These are phyloP conservation scores for Rhodotorula sp. DNA, from an alignment of 1,284 basidiomycete genomes.

Conservation along the genomic window DNA sequence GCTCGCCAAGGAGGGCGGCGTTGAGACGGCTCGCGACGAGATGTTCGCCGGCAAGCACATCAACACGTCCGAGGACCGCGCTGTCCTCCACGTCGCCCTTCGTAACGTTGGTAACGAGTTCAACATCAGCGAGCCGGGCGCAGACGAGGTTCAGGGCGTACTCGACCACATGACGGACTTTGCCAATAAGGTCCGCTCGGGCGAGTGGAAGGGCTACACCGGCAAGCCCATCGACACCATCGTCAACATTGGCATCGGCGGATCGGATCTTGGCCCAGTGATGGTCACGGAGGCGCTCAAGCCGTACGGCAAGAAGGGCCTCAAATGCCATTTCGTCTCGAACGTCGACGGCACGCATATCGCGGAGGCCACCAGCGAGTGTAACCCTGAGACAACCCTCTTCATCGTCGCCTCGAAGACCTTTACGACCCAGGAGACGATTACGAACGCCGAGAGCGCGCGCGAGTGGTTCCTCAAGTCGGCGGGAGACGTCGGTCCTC, in stretches of 20 bases:
- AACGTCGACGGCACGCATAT: constrained; percentile 99
- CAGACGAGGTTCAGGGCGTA: constrained; percentile 77
- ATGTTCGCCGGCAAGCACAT: constrained; percentile 97
- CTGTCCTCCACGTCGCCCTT: constrained; percentile 91
- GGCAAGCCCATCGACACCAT: constrained; percentile 91
- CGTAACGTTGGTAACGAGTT: constrained; percentile 71
- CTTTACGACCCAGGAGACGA: constrained; percentile 99
- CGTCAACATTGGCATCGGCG: constrained; percentile 98
- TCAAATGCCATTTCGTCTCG: constrained; percentile 86
- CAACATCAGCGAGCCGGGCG: constrained; percentile 74
- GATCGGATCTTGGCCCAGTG: constrained; percentile 94
- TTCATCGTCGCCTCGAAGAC: constrained; percentile 99
- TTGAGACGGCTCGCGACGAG: constrained; percentile 81
- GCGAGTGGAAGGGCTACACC: constrained; percentile 93
- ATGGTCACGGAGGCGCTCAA: constrained; percentile 99
- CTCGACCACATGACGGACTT: constrained; percentile 90
- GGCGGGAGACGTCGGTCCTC: constrained; percentile 65
- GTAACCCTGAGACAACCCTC: constrained; percentile 88
- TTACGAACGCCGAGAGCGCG: constrained; percentile 94
- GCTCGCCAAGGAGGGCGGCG: constrained; percentile 79
- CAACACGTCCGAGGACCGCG: constrained; percentile 95
- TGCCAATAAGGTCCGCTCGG: constrained; percentile 77
- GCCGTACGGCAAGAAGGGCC: constrained; percentile 83
- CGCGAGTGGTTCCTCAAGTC: constrained; percentile 87
- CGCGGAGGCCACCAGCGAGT: constrained; percentile 77